Conservation (phyloP, 2,329 filamentous ascomycete genomes). For the Diaporthe citri region DNA sequence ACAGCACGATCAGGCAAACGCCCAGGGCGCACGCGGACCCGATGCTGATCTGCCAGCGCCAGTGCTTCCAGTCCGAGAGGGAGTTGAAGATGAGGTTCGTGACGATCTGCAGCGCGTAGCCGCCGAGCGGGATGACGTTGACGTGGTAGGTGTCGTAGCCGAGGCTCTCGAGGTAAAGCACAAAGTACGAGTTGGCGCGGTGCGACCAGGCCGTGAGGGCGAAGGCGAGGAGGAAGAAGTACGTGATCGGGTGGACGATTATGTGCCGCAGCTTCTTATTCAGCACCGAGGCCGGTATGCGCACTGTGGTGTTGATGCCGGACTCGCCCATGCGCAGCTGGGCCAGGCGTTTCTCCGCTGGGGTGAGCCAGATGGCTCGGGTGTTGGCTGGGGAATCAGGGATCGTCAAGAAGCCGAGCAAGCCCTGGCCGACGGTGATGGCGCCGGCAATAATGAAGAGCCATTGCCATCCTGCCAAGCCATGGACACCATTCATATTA, state of each 20-base stretch:
- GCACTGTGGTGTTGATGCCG: conserved; percentile 41
- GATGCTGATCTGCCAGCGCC: conserved; percentile 55
- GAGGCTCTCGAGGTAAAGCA: conserved; percentile 45
- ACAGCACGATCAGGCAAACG: conserved; percentile 50
- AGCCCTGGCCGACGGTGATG: conserved; percentile 43
- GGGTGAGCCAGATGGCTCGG: conserved; percentile 42
- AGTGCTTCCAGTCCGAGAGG: conserved; percentile 53
- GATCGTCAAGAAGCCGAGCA: conserved; percentile 54
- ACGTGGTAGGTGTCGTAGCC: conserved; percentile 45
- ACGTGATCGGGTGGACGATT: conserved; percentile 43
- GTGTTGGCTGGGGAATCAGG: conserved; percentile 46
- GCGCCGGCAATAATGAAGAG: conserved; percentile 64
- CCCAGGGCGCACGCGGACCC: conserved; percentile 47
- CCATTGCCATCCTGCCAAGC: conserved; percentile 64
- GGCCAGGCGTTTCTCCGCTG: conserved; percentile 40
- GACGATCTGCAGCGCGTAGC: conserved; percentile 49
- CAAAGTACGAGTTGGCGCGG: conserved; percentile 46
- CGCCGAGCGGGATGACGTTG: conserved; percentile 45
- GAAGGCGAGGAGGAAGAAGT: conserved; percentile 45
- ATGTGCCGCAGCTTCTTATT: conserved; percentile 39
- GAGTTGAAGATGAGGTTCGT: conserved; percentile 52
- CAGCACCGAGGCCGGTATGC: conserved; percentile 40
- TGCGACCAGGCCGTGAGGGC: conserved; percentile 44
- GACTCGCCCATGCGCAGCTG: conserved; percentile 39
- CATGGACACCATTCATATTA: conserved; percentile 56